Evolutionary conservation across 495 filamentous ascomycete species (phyloP).

Genomic region (Pyrenula massariospora): DNA sequence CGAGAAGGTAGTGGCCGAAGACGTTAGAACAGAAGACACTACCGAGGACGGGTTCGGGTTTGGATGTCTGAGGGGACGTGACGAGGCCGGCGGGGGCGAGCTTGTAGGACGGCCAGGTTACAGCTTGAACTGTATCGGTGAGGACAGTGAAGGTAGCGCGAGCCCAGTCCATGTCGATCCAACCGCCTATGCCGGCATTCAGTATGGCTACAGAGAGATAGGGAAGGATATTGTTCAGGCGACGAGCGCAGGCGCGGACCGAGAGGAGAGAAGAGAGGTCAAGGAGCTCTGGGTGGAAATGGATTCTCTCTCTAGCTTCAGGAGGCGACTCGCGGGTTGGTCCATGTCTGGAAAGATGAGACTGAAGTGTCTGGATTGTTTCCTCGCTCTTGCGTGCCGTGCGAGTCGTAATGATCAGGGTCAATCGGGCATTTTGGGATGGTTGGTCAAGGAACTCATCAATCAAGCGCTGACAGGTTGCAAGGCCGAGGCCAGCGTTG

Average conservation of each 20-base stretch:
- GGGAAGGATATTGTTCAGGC: slow-evolving; percentile 36
- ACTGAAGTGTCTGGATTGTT: slow-evolving; percentile 25
- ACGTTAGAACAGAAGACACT: slow-evolving; percentile 82
- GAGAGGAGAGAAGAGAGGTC: slow-evolving; percentile 46
- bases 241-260: slow-evolving; percentile 36
- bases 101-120: slow-evolving; percentile 77
- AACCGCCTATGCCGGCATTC: slow-evolving; percentile 86
- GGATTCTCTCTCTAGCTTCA: slow-evolving; percentile 21
- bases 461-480: slow-evolving; percentile 75
- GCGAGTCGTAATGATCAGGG: slow-evolving; percentile 41
- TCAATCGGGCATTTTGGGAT: slow-evolving; percentile 44
- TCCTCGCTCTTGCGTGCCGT: slow-evolving; percentile 31
- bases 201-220: slow-evolving; percentile 71
- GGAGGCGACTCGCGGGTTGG: slow-evolving; percentile 8
- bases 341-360: slow-evolving; percentile 19
- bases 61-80: slow-evolving; percentile 21
- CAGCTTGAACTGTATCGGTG: slow-evolving; percentile 51
- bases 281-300: slow-evolving; percentile 35
- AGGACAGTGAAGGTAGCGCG: slow-evolving; percentile 44
- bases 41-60: slow-evolving; percentile 50
- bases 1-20: slow-evolving; percentile 89
- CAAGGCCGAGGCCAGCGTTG: slow-evolving; percentile 79
- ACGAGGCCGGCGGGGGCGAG: slow-evolving; percentile 44
- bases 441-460: slow-evolving; percentile 74
- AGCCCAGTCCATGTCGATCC: slow-evolving; percentile 68